These are phyloP conservation scores for Aspergillus bombycis DNA, from an alignment of 2,329 filamentous ascomycete genomes.

Conservation along the genomic window DNA sequence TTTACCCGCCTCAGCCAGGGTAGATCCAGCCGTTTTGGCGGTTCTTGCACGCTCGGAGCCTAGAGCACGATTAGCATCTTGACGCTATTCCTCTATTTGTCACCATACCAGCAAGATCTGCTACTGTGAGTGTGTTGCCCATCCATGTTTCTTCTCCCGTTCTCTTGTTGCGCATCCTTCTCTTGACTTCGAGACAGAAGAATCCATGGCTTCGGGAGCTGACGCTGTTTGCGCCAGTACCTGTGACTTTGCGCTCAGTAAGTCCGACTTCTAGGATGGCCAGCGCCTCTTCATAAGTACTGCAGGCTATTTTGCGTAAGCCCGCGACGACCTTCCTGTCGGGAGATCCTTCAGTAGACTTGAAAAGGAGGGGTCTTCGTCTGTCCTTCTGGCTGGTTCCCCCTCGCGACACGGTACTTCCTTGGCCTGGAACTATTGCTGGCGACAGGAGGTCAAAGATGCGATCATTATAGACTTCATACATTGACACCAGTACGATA, in stretches of 20 bases:
- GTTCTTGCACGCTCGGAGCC: constrained; percentile 87
- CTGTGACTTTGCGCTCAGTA: constrained; percentile 82
- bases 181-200: constrained; percentile 94
- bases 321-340: constrained; percentile 96
- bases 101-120: constrained; percentile 76
- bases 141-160: constrained; percentile 67
- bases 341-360: constrained; percentile 81
- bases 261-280: constrained; percentile 89
- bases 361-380: constrained; percentile 86
- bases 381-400: constrained; percentile 66
- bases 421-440: constrained; percentile 45
- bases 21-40: constrained; percentile 90
- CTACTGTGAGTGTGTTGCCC: constrained; percentile 80
- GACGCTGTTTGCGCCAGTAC: constrained; percentile 89
- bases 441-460: constrained; percentile 88
- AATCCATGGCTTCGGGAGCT: constrained; percentile 94
- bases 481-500: constrained; percentile 91
- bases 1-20: constrained; percentile 92
- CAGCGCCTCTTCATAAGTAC: constrained; percentile 78
- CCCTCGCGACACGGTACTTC: constrained; percentile 43
- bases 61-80: constrained; percentile 32
- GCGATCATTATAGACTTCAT: constrained; percentile 97
- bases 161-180: constrained; percentile 59
- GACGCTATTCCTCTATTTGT: not conserved
- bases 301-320: constrained; percentile 85